phyloP scores from a whole-genome alignment of 2,329 filamentous ascomycete genomes.

The Fusarium pininemorale region DNA sequence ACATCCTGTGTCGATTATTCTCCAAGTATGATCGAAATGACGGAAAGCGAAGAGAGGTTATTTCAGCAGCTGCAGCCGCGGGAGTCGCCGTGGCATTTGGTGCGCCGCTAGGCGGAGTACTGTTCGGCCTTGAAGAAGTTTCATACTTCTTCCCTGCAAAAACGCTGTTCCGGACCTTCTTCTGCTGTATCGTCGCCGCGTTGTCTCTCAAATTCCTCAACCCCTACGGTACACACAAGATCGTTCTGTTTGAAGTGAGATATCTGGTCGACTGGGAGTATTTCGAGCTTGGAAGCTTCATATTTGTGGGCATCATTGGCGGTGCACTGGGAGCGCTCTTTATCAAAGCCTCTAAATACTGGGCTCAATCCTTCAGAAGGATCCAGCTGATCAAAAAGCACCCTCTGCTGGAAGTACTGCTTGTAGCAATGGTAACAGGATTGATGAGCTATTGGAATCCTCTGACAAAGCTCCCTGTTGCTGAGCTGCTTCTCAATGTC shows the following conservation, averaged over 20 bases:
- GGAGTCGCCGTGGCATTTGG: slow-evolving; percentile 96
- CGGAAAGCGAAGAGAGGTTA: slow-evolving; percentile 88
- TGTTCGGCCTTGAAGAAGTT: slow-evolving; percentile 95
- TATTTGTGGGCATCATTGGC: slow-evolving; percentile 85
- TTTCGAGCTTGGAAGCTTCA: slow-evolving; percentile 88
- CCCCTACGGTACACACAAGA: slow-evolving; percentile 94
- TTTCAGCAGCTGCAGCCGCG: slow-evolving; percentile 91
- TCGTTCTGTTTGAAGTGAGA: slow-evolving; percentile 94
- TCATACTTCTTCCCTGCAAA: slow-evolving; percentile 98
- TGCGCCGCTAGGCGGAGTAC: slow-evolving; percentile 83
- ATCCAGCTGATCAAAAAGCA: slow-evolving; percentile 82
- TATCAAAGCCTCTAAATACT: slow-evolving; percentile 92
- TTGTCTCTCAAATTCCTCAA: slow-evolving; percentile 94
- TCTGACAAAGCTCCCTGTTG: slow-evolving; percentile 87
- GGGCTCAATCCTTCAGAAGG: slow-evolving; percentile 89
- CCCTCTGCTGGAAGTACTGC: slow-evolving; percentile 85
- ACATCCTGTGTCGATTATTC: slow-evolving; percentile 94
- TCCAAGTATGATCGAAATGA: slow-evolving; percentile 94
- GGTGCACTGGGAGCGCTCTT: slow-evolving; percentile 89
- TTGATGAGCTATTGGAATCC: slow-evolving; percentile 92
- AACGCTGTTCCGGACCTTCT: slow-evolving; percentile 96
- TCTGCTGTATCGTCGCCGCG: slow-evolving; percentile 94
- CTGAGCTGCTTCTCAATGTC: slow-evolving; percentile 88
- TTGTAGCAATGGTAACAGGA: slow-evolving; percentile 87
- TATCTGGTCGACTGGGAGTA: slow-evolving; percentile 92